Percentiles rank a stretch among this genome's conserved stretches.
Conservation (phyloP, 1,284 basidiomycete species). For the Rhodotorula sp. region DNA sequence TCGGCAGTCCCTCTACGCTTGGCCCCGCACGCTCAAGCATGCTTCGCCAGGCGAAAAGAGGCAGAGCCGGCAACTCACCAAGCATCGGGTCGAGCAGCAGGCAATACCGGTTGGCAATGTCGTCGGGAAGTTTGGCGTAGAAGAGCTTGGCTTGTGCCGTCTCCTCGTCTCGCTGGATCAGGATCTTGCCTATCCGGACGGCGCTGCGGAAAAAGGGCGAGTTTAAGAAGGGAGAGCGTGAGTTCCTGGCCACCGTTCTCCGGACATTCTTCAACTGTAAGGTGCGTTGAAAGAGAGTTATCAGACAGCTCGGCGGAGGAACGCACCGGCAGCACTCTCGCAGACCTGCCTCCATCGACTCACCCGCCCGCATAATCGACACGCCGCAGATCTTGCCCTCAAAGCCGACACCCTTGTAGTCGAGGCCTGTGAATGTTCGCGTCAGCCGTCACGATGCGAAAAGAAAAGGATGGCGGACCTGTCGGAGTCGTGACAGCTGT, state of each 20-base stretch:
- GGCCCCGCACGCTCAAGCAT: too few relatives aligned
- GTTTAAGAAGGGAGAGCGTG: too few relatives aligned
- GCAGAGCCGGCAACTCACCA: conserved; percentile 55
- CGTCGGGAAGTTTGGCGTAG: conserved; percentile 79
- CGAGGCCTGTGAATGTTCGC: conserved; percentile 58
- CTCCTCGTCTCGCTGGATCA: conserved; percentile 95
- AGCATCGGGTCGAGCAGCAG: conserved; percentile 97
- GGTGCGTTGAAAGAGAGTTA: not conserved
- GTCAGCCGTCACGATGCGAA: not conserved
- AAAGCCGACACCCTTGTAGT: conserved; percentile 84
- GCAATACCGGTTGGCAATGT: conserved; percentile 87
- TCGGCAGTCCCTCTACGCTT: too few relatives aligned
- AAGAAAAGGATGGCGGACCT: conserved; percentile 44
- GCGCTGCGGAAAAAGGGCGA: too few relatives aligned
- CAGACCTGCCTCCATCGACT: conserved; percentile 62
- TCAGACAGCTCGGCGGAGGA: not conserved
- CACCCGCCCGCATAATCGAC: conserved; percentile 68
- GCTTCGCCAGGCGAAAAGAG: not conserved
- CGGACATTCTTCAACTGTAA: too few relatives aligned
- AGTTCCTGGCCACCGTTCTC: too few relatives aligned
- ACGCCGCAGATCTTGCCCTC: conserved; percentile 79
- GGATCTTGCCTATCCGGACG: conserved; percentile 85
- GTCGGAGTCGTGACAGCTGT: conserved; percentile 69
- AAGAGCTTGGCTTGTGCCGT: conserved; percentile 79
- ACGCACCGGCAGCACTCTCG: conserved; percentile 74